These are phyloP conservation scores for Ceratobasidium sp. DNA, from an alignment of 1,284 basidiomycete genomes.

Conservation along the genomic window DNA sequence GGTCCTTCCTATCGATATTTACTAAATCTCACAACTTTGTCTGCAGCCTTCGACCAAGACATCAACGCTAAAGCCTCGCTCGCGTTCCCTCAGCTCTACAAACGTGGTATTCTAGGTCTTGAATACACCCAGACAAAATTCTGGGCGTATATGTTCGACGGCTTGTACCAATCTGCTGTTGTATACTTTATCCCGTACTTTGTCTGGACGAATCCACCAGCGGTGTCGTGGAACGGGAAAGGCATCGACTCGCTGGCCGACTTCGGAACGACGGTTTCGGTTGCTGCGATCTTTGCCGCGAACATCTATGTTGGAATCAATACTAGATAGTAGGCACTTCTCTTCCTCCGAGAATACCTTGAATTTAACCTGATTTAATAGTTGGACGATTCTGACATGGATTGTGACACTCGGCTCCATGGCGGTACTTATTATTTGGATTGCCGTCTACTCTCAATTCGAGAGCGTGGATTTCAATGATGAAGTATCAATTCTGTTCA, in stretches of 20 bases:
- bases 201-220: constrained; percentile 69
- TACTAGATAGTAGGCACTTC: constrained; percentile 77
- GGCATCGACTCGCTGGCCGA: constrained; percentile 82
- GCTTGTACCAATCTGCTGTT: constrained; percentile 89
- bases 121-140: constrained; percentile 94
- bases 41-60: constrained; percentile 93
- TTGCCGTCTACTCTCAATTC: constrained; percentile 84
- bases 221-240: constrained; percentile 72
- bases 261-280: constrained; percentile 91
- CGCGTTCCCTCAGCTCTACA: constrained; percentile 92
- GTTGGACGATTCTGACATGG: constrained; percentile 90
- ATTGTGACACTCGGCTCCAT: constrained; percentile 80
- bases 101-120: constrained; percentile 89
- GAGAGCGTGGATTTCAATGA: constrained; percentile 70
- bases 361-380: constrained; percentile 49
- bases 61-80: constrained; percentile 88
- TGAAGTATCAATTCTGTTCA: constrained; percentile 77
- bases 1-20: constrained; percentile 45
- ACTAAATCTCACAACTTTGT: constrained; percentile 10
- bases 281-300: constrained; percentile 85
- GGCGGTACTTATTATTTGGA: constrained; percentile 82
- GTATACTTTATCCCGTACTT: constrained; percentile 91
- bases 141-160: constrained; percentile 95
- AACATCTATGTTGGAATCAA: constrained; percentile 90
- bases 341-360: constrained; percentile 24